Conservation (phyloP, 805 yeast genomes). For the Teunomyces panamensis region DNA sequence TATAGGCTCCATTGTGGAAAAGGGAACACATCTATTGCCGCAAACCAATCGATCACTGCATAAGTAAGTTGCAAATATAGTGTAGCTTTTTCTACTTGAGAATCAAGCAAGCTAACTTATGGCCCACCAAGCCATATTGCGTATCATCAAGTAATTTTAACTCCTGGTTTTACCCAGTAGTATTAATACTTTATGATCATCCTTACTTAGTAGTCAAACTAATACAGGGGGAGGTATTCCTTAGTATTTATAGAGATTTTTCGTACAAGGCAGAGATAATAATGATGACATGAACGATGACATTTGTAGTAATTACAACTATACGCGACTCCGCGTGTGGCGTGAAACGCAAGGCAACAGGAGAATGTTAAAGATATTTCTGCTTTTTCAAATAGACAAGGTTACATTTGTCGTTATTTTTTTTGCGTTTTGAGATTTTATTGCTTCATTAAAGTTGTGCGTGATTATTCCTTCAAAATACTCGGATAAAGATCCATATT, state of each 20-base stretch:
- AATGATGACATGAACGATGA: background rate
- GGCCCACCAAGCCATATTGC: background rate
- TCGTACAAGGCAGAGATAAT: background rate
- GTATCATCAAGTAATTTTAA: background rate
- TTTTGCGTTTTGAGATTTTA: background rate
- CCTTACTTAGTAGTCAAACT: background rate
- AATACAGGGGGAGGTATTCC: background rate
- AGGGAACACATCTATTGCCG: too few species aligned
- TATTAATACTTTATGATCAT: background rate
- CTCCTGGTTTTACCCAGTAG: background rate
- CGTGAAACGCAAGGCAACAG: background rate
- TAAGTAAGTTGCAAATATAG: too few species aligned
- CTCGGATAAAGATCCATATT: background rate
- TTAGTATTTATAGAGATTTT: background rate
- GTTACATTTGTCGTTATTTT: background rate
- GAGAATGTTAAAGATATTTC: background rate
- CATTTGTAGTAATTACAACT: background rate
- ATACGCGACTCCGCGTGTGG: background rate
- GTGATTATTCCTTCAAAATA: background rate
- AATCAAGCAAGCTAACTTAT: background rate
- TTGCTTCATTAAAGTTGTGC: background rate
- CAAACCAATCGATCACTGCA: too few species aligned
- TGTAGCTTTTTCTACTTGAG: too few species aligned
- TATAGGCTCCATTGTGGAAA: too few species aligned
- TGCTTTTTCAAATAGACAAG: background rate